Conservation (phyloP, 2,329 filamentous ascomycete genomes). For the Penicillium sp. region DNA sequence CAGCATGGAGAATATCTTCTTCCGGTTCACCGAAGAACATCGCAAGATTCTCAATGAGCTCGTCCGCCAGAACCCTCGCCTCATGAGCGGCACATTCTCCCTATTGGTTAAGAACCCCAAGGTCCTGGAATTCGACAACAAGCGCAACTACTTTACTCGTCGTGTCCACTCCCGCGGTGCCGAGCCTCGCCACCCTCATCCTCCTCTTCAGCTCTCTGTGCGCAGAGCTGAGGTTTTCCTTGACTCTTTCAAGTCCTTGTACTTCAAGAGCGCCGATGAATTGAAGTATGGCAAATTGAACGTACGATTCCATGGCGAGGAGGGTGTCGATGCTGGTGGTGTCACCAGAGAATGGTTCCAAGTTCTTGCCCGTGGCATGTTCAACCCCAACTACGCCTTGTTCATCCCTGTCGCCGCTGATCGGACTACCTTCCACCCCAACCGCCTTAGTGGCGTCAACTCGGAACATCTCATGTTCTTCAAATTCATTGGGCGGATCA, state of each 20-base stretch:
- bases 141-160: constrained; percentile 97
- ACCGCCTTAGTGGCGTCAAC: constrained; percentile 89
- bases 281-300: constrained; percentile 99
- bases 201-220: constrained; percentile 80
- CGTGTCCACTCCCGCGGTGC: constrained; percentile 76
- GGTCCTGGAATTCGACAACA: constrained; percentile 98
- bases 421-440: constrained; percentile 97
- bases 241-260: constrained; percentile 96
- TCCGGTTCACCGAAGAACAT: constrained; percentile 95
- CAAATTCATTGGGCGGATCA: constrained; percentile 98
- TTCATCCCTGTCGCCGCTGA: constrained; percentile 97
- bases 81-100: constrained; percentile 98
- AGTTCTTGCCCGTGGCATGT: constrained; percentile 95
- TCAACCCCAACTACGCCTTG: constrained; percentile 94
- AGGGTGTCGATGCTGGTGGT: constrained; percentile 95
- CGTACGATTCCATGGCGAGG: constrained; percentile 94
- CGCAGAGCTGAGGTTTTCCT: constrained; percentile 95
- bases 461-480: constrained; percentile 96
- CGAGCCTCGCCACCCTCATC: constrained; percentile 68
- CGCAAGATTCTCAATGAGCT: constrained; percentile 97
- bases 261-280: constrained; percentile 94
- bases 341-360: constrained; percentile 99
- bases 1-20: constrained; percentile 83
- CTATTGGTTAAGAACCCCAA: constrained; percentile 97
- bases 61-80: constrained; percentile 91